A percentile compares a stretch with the other conserved stretches of the same genome.
These are phyloP conservation scores for Dendrobium nobile DNA, from an alignment of 106 monocot genomes.

Conservation along the genomic window DNA sequence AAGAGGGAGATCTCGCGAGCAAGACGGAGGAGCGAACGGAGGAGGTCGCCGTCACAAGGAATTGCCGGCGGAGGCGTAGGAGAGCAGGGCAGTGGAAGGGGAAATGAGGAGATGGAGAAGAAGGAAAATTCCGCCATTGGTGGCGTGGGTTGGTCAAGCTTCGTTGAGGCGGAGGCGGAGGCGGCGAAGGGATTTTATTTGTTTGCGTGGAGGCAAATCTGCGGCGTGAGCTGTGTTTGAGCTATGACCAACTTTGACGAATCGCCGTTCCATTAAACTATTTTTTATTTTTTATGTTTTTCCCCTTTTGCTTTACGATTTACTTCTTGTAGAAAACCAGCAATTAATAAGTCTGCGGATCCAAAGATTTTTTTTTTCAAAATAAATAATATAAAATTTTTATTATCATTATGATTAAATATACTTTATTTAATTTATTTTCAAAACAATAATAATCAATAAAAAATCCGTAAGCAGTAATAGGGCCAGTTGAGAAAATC, in stretches of 20 bases:
- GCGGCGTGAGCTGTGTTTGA: slow-evolving; percentile 5
- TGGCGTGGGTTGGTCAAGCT: slow-evolving; percentile 2
- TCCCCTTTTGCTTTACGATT: neutral
- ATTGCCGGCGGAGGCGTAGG: neutral
- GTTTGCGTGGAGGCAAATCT: neutral
- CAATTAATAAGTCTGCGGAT: no score
- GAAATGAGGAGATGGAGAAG: neutral
- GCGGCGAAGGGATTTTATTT: neutral
- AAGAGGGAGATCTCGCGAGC: slow-evolving; percentile 32
- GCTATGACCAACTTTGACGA: neutral
- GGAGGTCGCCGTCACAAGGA: slow-evolving; percentile 14
- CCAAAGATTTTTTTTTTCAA: no score
- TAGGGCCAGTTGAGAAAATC: no score
- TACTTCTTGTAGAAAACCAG: neutral
- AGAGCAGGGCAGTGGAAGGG: neutral
- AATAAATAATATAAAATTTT: no score
- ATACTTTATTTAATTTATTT: no score
- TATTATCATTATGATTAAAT: no score
- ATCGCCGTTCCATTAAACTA: neutral
- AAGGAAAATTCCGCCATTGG: slow-evolving; percentile 6
- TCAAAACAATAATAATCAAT: no score
- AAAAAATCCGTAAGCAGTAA: no score
- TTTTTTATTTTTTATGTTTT: no score
- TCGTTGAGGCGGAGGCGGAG: slow-evolving; percentile 1
- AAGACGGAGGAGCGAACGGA: slow-evolving; percentile 44